Conservation (phyloP, 257 asterid genomes). For the Echium plantagineum region DNA sequence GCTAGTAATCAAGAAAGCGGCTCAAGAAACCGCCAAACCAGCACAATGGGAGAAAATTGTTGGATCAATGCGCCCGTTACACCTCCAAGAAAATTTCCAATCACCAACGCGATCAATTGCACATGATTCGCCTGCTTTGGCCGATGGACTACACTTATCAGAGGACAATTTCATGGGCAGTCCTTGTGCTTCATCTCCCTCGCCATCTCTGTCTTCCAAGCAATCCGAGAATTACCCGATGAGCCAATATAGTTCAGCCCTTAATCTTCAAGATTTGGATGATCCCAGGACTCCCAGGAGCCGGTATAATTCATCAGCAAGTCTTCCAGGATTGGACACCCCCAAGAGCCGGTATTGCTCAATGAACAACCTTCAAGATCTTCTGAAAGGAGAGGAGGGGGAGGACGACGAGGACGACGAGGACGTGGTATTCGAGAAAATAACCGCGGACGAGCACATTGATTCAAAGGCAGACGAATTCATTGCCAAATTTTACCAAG, state of each 20-base stretch:
- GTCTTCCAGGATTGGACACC: slow-evolving; percentile 18
- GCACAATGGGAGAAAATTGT: slow-evolving; percentile 53
- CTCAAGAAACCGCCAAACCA: neutral
- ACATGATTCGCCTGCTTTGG: neutral
- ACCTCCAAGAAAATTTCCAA: slow-evolving; percentile 28
- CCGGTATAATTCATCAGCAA: slow-evolving; percentile 25
- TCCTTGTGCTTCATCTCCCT: slow-evolving; percentile 6
- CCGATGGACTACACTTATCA: neutral
- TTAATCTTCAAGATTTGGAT: slow-evolving; percentile 22
- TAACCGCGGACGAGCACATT: slow-evolving; percentile 27
- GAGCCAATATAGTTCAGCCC: slow-evolving; percentile 35
- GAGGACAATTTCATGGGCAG: slow-evolving; percentile 10
- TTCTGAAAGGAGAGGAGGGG: neutral
- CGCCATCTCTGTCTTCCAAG: slow-evolving; percentile 9
- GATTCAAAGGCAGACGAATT: slow-evolving; percentile 31
- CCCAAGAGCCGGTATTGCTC: slow-evolving; percentile 34
- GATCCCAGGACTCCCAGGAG: slow-evolving; percentile 21
- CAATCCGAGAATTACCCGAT: slow-evolving; percentile 10
- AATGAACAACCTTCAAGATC: slow-evolving; percentile 23
- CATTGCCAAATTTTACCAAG: slow-evolving; percentile 29
- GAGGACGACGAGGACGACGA: slow-evolving; percentile 1
- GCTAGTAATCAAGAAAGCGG: no score
- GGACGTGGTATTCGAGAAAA: slow-evolving; percentile 22
- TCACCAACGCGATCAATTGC: slow-evolving; percentile 22
- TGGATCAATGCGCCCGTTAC: slow-evolving; percentile 65